Evolutionary conservation across 768 basidiomycete genomes (phyloP), one percentile per base, ranked within the genome.

Genomic region (Lactarius sanguifluus): DNA sequence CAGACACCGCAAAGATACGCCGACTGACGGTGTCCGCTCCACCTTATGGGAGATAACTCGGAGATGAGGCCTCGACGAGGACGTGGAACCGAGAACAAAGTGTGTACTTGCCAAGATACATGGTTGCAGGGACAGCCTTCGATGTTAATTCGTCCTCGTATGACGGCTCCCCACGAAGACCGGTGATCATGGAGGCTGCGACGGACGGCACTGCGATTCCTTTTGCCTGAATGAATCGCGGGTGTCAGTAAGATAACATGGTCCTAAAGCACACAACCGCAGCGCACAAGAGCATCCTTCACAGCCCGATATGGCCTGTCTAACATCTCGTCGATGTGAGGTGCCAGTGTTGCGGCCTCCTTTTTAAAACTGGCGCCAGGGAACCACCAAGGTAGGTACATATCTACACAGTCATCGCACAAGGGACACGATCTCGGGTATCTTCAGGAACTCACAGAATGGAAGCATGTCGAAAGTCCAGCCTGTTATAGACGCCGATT

Each of bases 391-490:
- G 74, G 74, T 13, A 75, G 47, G 50, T 73, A 64, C 59, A 71
- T 72, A 15, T 73, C 71, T 72, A 45, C 16, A 58, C 50, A 50
- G 34, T 10, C 50, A 25, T 58, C 16, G 5, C n/a, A n/a, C 40
- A 61, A 40, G 45, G 65, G 13, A 15, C 40, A 59, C 32, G 13
- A 54, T 45, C 18, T n/a, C 36, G 13, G 20, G 30, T 40, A 36
- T 18, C 36, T 25, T 41, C 41, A 25, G 6, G 41, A n/a, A 7
- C 72, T 65, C 67, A 77, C 79, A 61, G 28, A 56, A 36, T 13
- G 69, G 70, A 71, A 79, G 25, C 71, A 71, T 36, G 58, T 73
- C 73, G 5, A 73, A 73, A 45, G 73, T 72, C 5, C 79, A 41
- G 16, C 41, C 41, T 7, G 41, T 41, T 41, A 18, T 41, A 8